phyloP scores from a whole-genome alignment of 805 yeast genomes.

The Spencermartinsiella europaea region DNA sequence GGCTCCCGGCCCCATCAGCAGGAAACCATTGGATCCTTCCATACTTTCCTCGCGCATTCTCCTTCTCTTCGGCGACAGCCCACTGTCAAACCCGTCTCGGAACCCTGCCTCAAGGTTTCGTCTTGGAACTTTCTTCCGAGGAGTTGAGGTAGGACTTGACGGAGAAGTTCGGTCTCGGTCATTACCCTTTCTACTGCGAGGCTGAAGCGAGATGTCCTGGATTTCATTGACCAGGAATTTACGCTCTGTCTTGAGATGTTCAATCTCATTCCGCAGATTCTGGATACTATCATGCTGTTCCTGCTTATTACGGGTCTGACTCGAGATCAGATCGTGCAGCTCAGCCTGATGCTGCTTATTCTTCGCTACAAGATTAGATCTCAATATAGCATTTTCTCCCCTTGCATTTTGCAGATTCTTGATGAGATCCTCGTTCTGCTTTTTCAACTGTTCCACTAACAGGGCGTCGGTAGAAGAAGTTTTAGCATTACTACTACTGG shows the following conservation, averaged over 20 bases:
- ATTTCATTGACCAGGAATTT: constrained; percentile 49
- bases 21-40: neutral
- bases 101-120: constrained; percentile 18
- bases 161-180: constrained; percentile 2
- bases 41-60: constrained; percentile 4
- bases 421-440: constrained; percentile 25
- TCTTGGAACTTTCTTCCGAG: constrained; percentile 6
- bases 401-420: constrained; percentile 46
- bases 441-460: constrained; percentile 6
- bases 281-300: constrained; percentile 28
- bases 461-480: neutral
- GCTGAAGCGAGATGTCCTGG: constrained; percentile 28
- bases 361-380: constrained; percentile 47
- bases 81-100: constrained; percentile 29
- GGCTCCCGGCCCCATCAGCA: neutral
- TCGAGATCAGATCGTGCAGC: constrained; percentile 29
- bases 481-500: neutral
- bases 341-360: constrained; percentile 25
- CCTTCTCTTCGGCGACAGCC: constrained; percentile 9
- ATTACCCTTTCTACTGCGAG: constrained; percentile 5
- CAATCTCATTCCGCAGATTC: constrained; percentile 38
- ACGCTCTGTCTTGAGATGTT: constrained; percentile 48
- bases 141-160: constrained; percentile 15
- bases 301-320: constrained; percentile 13
- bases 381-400: constrained; percentile 77